phyloP scores from a whole-genome alignment of 306 rosid species.

The Cercis canadensis region DNA sequence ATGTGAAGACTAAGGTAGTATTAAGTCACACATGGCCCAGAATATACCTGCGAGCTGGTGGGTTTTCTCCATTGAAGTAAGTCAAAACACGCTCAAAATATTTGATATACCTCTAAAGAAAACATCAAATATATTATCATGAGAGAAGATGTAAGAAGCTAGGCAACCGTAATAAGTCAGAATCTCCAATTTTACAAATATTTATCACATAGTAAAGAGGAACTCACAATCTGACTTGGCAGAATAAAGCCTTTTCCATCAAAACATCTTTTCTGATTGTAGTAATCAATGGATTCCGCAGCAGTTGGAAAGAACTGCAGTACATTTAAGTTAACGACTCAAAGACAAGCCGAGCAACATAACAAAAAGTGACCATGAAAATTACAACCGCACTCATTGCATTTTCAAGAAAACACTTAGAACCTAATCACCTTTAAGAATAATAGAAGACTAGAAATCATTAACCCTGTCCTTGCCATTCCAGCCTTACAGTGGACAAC shows the following conservation, averaged over 20 bases:
- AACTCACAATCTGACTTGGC: constrained; percentile 98
- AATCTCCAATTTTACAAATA: constrained; percentile 22
- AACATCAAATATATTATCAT: constrained; percentile 29
- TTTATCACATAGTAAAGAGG: constrained; percentile 32
- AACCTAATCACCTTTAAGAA: constrained; percentile 73
- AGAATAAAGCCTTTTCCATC: constrained; percentile 94
- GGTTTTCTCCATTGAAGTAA: constrained; percentile 88
- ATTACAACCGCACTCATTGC: constrained; percentile 24
- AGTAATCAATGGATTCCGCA: constrained; percentile 97
- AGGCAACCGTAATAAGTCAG: constrained; percentile 20
- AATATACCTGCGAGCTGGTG: constrained; percentile 88
- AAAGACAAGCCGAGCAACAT: constrained; percentile 22
- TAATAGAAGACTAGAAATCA: constrained; percentile 94
- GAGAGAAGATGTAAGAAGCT: constrained; percentile 14
- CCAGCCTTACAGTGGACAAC: constrained; percentile 99
- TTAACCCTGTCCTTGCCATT: constrained; percentile 98
- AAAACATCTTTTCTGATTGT: constrained; percentile 93
- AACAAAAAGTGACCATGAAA: constrained; percentile 15
- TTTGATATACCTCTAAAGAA: constrained; percentile 83
- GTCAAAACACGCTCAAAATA: constrained; percentile 89
- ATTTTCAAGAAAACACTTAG: constrained; percentile 25
- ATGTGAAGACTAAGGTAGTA: constrained; percentile 20
- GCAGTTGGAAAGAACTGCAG: constrained; percentile 96
- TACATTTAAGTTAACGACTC: constrained; percentile 30
- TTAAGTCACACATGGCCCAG: constrained; percentile 12